Base-by-base conservation (phyloP, 202 grass and related monocot genomes). In the Tripidium arundinaceum region DNA sequence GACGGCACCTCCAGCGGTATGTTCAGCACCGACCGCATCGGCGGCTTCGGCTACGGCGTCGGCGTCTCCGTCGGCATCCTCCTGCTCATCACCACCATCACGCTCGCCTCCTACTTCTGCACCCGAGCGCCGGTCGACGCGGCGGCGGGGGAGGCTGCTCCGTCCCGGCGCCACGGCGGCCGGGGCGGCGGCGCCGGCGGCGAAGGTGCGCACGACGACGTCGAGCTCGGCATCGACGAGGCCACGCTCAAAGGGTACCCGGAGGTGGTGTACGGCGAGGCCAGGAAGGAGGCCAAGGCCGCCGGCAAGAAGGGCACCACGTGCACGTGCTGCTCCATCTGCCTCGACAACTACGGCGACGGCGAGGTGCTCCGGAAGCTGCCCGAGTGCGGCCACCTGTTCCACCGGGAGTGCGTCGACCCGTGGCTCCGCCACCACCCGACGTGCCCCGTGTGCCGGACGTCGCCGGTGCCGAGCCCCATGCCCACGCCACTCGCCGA, bases 401-500 rank as follows among this genome's bases (percentile, higher is more conserved):
- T n/a, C n/a, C n/a, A n/a, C n/a, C 46, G 86, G 3, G 79, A 83
- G 74, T 98, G 95, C 73, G 82, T 98, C 39, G 92, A 98, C 83
- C 87, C 88, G 5, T 98, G 95, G 95, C 87, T 98, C 61, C 85
- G 77, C 77, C 74, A 85, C 18, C 90, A 85, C 59, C 86, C 90
- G 2, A 95, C 95, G n/a, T 98, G 95, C 87, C 95, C 96, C 21
- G 76, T 98, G 14, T 95, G 96, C 87, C 86, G 92, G 26, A 92
- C 92, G 3, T 98, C 96, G 33, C 96, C 96, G 61, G 2, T 94
- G 75, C 88, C 88, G 21, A 94, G 87, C 86, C 94, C 92, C 81
- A 80, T 98, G 77, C 84, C 86, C n/a, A 90, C 96, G 37, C 92
- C 95, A 7, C 92, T 94, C 50, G 90, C 84, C 16, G 90, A 93